phyloP scores from a whole-genome alignment of 108 stramenopile genomes.

The Aurantiochytrium sp. region DNA sequence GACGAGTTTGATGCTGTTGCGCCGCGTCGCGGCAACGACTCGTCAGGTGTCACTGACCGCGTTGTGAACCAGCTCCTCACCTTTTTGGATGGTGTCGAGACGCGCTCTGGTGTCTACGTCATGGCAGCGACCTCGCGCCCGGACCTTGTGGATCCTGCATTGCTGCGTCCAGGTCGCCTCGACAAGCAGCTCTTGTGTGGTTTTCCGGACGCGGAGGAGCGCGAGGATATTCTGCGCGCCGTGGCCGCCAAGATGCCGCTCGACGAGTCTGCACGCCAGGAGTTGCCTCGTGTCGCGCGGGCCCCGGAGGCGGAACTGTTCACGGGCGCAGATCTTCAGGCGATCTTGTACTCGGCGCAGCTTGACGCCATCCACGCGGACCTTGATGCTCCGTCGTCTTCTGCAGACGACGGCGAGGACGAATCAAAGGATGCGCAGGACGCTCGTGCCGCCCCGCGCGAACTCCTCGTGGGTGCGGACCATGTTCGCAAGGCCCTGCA shows the following conservation, averaged over 20 bases:
- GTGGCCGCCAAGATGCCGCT: slow-evolving; percentile 55
- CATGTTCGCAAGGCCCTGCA: not conserved
- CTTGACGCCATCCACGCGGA: not conserved
- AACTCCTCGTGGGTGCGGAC: not conserved
- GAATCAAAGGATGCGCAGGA: not conserved
- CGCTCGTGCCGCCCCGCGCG: not conserved
- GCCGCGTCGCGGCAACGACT: slow-evolving; percentile 82
- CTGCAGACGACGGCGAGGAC: not conserved
- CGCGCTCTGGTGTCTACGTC: slow-evolving; percentile 64
- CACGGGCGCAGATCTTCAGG: slow-evolving; percentile 24
- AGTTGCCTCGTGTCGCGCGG: not conserved
- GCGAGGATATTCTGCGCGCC: slow-evolving; percentile 69
- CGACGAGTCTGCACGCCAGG: not conserved
- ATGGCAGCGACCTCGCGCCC: slow-evolving; percentile 84
- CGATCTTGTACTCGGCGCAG: slow-evolving; percentile 14
- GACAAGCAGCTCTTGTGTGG: slow-evolving; percentile 82
- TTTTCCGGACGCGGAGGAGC: slow-evolving; percentile 58
- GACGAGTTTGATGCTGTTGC: slow-evolving; percentile 92
- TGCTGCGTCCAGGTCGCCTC: slow-evolving; percentile 83
- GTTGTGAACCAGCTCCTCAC: slow-evolving; percentile 97
- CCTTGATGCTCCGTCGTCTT: not conserved
- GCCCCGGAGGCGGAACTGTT: not conserved
- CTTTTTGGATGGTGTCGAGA: slow-evolving; percentile 87
- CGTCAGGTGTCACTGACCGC: slow-evolving; percentile 92
- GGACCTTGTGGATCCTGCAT: slow-evolving; percentile 85